Evolutionary conservation across 768 basidiomycete species (phyloP), one percentile per base, ranked within the genome.

Genomic region (Pleurotus sapidus): DNA sequence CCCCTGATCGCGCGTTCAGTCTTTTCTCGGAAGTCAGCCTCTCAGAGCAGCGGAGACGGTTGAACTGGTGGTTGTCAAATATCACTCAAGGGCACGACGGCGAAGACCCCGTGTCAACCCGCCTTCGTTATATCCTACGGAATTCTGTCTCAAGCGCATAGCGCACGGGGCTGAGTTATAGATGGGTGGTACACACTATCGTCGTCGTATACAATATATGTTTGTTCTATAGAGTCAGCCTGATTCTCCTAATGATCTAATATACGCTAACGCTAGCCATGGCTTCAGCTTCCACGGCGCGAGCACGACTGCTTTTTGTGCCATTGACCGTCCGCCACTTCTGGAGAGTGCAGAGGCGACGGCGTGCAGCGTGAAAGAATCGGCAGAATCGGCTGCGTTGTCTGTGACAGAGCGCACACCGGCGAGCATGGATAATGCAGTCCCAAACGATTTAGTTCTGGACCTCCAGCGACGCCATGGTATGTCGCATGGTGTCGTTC

Each of bases 291-390:
- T 74, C 63, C 79, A 83, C 15, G 87, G 87, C 2, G 77, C 70
- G 47, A 91, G 72, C 77, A 84, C 77, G 49, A 91, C 74, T 1
- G 84, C 84, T 64, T 82, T 82, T 64, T 90, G 88, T 11, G 84
- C 84, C 54, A 76, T 73, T 17, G 67, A 72, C 48, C 77, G 59
- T 59, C 5, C 60, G 68, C 38, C 60, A 39, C 60, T 57, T 49
- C 50, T 6, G 45, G 50, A 49, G 60, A 55, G 38, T 39, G 57
- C 53, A 55, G 58, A 70, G 20, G 81, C 75, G 37, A 86, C 69
- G 0, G 85, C 84, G 38, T 74, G 74, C 27, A 91, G 72, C 43
- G 75, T 73, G 46, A 86, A 72, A 5, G 78, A 76, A 6, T 69
- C 67, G 30, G 74, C 72, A 50, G 72, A 68, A 23, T 74, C 70